These are phyloP conservation scores for Dendrobium catenatum DNA, from an alignment of 106 monocot species.

Conservation along the genomic window DNA sequence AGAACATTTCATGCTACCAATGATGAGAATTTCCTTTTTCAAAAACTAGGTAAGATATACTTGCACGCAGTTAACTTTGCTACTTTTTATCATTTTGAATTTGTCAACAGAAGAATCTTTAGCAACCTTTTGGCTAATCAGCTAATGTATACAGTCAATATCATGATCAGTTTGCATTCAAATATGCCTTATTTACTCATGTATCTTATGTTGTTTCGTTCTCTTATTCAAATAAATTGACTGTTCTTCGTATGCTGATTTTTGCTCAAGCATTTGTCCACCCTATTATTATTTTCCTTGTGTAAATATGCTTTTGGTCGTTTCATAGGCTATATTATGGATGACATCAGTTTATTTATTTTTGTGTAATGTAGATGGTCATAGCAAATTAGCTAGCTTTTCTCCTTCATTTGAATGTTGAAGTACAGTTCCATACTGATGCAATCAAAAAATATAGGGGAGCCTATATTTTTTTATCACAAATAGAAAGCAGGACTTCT, in stretches of 20 bases:
- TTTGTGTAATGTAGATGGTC: background rate
- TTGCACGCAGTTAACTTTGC: background rate
- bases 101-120: background rate
- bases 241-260: background rate
- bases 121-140: background rate
- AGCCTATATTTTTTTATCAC: too few relatives aligned
- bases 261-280: background rate
- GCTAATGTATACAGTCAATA: background rate
- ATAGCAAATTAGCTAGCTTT: background rate
- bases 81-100: background rate
- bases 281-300: background rate
- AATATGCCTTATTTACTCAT: background rate
- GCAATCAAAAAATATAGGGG: too few relatives aligned
- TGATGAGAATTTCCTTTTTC: slow-evolving; percentile 54
- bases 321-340: background rate
- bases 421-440: background rate
- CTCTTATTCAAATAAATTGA: background rate
- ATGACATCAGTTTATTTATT: background rate
- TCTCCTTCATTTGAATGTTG: background rate
- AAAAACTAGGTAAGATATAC: slow-evolving; percentile 59
- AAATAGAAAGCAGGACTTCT: too few relatives aligned
- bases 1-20: slow-evolving; percentile 79
- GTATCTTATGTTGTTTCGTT: background rate
- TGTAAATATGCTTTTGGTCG: background rate
- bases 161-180: background rate